Base-by-base conservation (phyloP, 768 basidiomycete genomes). In the Termitomyces heimii region DNA sequence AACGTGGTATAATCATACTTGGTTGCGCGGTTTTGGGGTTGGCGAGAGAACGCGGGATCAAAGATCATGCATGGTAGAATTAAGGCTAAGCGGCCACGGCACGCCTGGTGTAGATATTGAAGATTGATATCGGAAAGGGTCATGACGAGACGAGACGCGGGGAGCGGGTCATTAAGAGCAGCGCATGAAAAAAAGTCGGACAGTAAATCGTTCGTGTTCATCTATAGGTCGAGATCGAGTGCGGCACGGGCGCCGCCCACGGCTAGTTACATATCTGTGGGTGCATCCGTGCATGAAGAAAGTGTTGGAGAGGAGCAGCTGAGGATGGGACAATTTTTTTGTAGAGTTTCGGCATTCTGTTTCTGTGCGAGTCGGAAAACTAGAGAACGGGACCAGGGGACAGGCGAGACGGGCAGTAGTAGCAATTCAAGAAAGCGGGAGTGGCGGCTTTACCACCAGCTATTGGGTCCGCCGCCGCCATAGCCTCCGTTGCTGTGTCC, bases 121-220 rank as follows among this genome's bases (percentile, higher is more conserved):
- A 62, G 63, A 59, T 65, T 61, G 55, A 56, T 62, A 66, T 60
- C 68, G 70, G 75, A 77, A 76, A 77, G 74, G 74, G 74, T 68
- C 64, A 63, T 56, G 75, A 73, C 61, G 59, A 64, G 63, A 62
- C 64, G 65, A 73, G 77, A 79, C 77, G 61, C 78, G 74, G 51
- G 20, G 31, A 13, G 75, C 73, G 72, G 63, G 68, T 66, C 71
- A 65, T 71, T 76, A 80, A 82, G 81, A 85, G 84, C 81, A 85
- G 84, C 81, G 81, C 81, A 79, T 68, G 62, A 39, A 20, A 39
- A n/a, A 37, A 20, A 45, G 29, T 42, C 29, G 55, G 53, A 55
- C 55, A 60, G 29, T 58, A 60, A 56, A 57, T 59, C 55, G 56
- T 61, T 65, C 60, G 60, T 58, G 62, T 62, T 40, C 61, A 60